These are phyloP conservation scores for Haematococcus sp. DNA, from an alignment of 139 green algal genomes.

Conservation along the genomic window DNA sequence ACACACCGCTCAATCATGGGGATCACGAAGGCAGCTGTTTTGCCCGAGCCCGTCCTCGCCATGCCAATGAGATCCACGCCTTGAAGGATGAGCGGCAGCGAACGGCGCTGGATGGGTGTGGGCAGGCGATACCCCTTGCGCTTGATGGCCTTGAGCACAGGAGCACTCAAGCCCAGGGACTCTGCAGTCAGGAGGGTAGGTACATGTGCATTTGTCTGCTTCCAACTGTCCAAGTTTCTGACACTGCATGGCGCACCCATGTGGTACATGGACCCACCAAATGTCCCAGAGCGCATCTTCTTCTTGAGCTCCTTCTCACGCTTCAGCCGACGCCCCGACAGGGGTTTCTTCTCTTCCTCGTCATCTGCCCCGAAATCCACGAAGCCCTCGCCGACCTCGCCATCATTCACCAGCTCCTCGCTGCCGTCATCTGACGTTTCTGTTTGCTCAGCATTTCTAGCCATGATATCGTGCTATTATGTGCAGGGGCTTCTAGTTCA, in stretches of 20 bases:
- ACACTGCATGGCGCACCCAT: no score
- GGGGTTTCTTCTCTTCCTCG: constrained; percentile 19
- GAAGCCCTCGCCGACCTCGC: not conserved
- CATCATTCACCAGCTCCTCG: not conserved
- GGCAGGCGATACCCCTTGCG: constrained; percentile 91
- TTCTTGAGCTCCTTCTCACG: constrained; percentile 35
- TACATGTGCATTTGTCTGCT: no score
- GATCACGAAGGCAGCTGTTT: constrained; percentile 95
- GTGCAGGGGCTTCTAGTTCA: not conserved
- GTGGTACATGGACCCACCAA: constrained; percentile 18
- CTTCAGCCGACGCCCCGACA: constrained; percentile 23
- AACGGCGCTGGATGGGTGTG: constrained; percentile 93
- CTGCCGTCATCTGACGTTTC: no score
- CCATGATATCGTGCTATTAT: no score
- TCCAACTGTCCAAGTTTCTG: no score
- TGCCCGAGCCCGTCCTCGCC: constrained; percentile 93
- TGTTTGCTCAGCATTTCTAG: no score
- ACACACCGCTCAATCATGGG: constrained; percentile 82
- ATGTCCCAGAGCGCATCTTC: constrained; percentile 26
- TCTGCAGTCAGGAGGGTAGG: no score
- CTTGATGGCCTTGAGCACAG: constrained; percentile 78
- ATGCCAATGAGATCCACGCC: constrained; percentile 88
- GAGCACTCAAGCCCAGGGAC: constrained; percentile 71
- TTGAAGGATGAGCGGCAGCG: constrained; percentile 84
- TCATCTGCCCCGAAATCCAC: constrained; percentile 8